phyloP scores from a whole-genome alignment of 2,329 filamentous ascomycete species.

The Exutisphaerella laricina region DNA sequence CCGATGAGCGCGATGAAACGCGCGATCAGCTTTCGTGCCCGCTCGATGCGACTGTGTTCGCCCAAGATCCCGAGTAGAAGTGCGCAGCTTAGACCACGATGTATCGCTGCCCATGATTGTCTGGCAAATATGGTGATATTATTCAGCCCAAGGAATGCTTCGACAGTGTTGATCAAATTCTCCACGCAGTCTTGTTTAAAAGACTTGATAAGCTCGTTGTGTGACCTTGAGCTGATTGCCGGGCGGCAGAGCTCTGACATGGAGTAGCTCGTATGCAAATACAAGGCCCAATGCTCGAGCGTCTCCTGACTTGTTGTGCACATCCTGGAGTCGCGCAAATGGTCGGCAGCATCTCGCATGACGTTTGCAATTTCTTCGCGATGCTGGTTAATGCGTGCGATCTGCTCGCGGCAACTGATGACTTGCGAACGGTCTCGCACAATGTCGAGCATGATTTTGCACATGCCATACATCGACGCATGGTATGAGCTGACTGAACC shows the following conservation, averaged over 20 bases:
- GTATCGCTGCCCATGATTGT: slow-evolving; percentile 34
- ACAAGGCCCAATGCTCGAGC: slow-evolving; percentile 55
- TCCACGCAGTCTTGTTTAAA: slow-evolving; percentile 53
- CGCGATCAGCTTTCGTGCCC: slow-evolving; percentile 43
- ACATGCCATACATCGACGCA: slow-evolving; percentile 52
- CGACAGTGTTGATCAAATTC: slow-evolving; percentile 51
- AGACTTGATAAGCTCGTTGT: slow-evolving; percentile 41
- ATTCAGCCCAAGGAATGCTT: slow-evolving; percentile 56
- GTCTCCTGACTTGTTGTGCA: slow-evolving; percentile 48
- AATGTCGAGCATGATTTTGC: slow-evolving; percentile 55
- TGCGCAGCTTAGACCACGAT: slow-evolving; percentile 39
- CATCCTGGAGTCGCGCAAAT: slow-evolving; percentile 50
- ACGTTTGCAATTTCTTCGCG: slow-evolving; percentile 53
- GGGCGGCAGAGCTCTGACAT: slow-evolving; percentile 58
- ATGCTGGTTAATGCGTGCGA: slow-evolving; percentile 49
- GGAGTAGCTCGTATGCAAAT: slow-evolving; percentile 58
- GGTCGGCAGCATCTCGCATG: slow-evolving; percentile 53
- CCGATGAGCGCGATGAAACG: slow-evolving; percentile 43
- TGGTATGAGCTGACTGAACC: slow-evolving; percentile 51
- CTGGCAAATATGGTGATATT: slow-evolving; percentile 42
- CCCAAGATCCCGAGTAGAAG: slow-evolving; percentile 37
- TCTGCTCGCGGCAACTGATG: slow-evolving; percentile 49
- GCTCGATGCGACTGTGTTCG: slow-evolving; percentile 44
- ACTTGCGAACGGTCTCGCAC: slow-evolving; percentile 52
- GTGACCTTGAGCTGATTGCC: slow-evolving; percentile 50